Evolutionary conservation across 225 moss, liverwort and hornwort species (phyloP).

Genomic region (Bryoerythrophyllum caledonicum): DNA sequence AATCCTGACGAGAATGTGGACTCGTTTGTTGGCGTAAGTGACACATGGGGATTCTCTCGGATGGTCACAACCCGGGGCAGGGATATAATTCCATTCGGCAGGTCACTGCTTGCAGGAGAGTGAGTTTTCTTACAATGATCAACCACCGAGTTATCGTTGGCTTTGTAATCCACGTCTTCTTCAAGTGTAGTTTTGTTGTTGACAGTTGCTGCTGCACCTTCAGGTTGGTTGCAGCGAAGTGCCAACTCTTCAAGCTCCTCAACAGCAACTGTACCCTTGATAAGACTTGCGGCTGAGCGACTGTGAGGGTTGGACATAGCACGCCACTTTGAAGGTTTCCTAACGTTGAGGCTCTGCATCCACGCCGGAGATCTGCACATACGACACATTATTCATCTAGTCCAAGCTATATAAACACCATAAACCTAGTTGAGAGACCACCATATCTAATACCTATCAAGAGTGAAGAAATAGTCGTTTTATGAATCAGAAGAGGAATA

Average conservation of each 20-base stretch:
- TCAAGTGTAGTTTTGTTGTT: constrained; percentile 1
- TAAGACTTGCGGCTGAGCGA: constrained; percentile 29
- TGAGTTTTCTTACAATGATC: neutral
- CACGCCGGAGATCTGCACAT: constrained; percentile 39
- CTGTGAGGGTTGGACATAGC: constrained; percentile 27
- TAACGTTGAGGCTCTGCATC: constrained; percentile 40
- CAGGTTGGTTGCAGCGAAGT: constrained; percentile 6
- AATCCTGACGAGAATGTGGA: constrained; percentile 21
- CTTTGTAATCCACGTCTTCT: constrained; percentile 6
- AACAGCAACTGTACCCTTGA: constrained; percentile 18
- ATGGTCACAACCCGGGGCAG: constrained; percentile 4
- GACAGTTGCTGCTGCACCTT: constrained; percentile 3
- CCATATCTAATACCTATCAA: too few species aligned
- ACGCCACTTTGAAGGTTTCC: constrained; percentile 46
- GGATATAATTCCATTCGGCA: neutral
- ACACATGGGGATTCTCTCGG: constrained; percentile 1
- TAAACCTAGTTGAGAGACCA: too few species aligned
- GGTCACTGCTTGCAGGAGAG: neutral
- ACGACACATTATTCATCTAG: constrained; percentile 8
- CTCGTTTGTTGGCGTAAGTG: neutral
- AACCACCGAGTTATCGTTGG: constrained; percentile 2
- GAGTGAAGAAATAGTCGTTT: too few species aligned
- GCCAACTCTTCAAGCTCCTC: constrained; percentile 35
- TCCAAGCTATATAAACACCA: constrained; percentile 13
- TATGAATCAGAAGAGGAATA: too few species aligned